Evolutionary conservation across 441 rosid genomes (phyloP), one percentile per base, ranked within the genome.

Genomic region (Pelargonium australe): DNA sequence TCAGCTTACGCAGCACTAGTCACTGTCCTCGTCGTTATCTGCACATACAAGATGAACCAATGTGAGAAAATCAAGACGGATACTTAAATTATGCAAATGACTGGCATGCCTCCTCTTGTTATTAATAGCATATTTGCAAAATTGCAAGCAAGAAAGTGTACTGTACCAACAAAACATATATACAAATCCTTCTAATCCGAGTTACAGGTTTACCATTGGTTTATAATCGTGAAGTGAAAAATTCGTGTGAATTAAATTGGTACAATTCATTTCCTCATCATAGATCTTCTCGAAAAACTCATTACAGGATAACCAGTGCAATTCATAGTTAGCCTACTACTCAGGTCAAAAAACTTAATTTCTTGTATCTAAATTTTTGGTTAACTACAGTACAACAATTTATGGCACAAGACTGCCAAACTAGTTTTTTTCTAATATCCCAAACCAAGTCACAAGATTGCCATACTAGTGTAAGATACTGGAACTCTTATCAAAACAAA

Each of bases 21-120:
- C 84, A 40, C 79, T 83, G 77, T 80, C 87, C 1, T 80, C 82
- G 1, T 73, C 85, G 53, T 71, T 71, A 69, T 66, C 87, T 85
- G 86, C 85, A 79, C 20, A 45, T 1, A 31, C 41, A 55, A 14
- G 9, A n/a, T n/a, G 66, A 64, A 23, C 17, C 47, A 19, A 43
- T 20, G 53, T 69, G 20, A 71, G 72, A n/a, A 0, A 41, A 71
- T 7, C 17, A 8, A 57, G 19, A 68, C 11, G 5, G 25, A 20
- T n/a, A 31, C 66, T 34, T 63, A 4, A 63, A 63, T 28, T 28
- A 23, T 20, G 64, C 13, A 23, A 28, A 55, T 34, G 63, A 63
- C 19, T n/a, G 16, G 43, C 53, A 73, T 44, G 5, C 40, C 19
- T 40, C 61, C 4, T 16, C 58, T 51, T 13, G 58, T 51, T 51